Base-by-base conservation (phyloP, 2,329 filamentous ascomycete genomes). In the Ciborinia camelliae region DNA sequence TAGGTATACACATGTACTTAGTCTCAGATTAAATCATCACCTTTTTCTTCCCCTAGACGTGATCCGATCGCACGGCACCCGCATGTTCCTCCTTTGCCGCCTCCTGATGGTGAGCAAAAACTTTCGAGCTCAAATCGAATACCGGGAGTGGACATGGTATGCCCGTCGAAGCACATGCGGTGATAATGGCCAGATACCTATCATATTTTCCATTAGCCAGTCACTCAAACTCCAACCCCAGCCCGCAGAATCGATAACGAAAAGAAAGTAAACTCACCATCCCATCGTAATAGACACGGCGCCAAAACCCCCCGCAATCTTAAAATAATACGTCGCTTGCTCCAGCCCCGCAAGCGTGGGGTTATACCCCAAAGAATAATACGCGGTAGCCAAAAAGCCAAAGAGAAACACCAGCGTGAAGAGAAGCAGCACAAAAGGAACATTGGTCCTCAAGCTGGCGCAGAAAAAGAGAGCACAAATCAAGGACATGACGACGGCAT, bases 251-350 rank as follows among this genome's bases (percentile, higher is more conserved):
- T 1, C 14, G 1, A 26, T 2, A 9, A 32, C 3, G 2, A 4
- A 15, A 14, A 30, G 7, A 32, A 32, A 47, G 2, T 1, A 37
- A 6, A 48, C 61, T 57, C 32, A 63, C 65, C 65, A 67, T n/a
- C 67, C 65, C 65, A 64, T 66, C 4, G 67, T 57, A 23, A 66
- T 62, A 18, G 63, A 23, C 9, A 65, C 67, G 28, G 67, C 64
- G 1, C 65, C 67, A 66, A 68, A 68, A 0, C 67, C 65, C 0
- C 67, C 65, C 23, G 60, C 65, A 57, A 67, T 67, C 67, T 65
- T 67, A 60, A 65, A 65, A 43, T 54, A 65, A 20, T 63, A 58
- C 4, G 55, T 20, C 7, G 67, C 65, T 26, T 67, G 59, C 4
- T 61, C 58, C n/a, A 65, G 2, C 2, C 65, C 67, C 2, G 28